Evolutionary conservation across 257 asterid genomes (phyloP).

Genomic region (Lycium ferocissimum): DNA sequence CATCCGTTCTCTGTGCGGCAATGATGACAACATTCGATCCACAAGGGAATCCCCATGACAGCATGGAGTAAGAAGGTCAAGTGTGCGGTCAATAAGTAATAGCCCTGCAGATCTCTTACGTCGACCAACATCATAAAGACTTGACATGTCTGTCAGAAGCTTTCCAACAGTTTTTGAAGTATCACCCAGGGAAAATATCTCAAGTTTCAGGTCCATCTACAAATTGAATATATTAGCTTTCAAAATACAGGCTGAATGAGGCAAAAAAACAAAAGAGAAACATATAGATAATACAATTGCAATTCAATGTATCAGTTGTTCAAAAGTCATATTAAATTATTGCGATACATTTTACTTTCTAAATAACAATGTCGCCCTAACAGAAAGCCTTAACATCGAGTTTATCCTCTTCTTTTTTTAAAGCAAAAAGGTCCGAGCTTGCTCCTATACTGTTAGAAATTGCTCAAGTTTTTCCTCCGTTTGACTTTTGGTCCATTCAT

Average conservation of each 20-base stretch:
- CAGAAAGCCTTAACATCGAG: background rate
- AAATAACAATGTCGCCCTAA: background rate
- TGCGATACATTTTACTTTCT: conserved; percentile 1
- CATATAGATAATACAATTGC: background rate
- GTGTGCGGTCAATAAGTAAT: conserved; percentile 88
- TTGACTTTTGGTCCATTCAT: conserved; percentile 2
- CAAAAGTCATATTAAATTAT: conserved; percentile 26
- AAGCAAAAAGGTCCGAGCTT: background rate
- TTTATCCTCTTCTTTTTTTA: background rate
- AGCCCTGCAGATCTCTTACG: conserved; percentile 94
- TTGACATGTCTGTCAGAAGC: conserved; percentile 29
- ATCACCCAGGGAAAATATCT: conserved; percentile 96
- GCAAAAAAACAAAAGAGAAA: background rate
- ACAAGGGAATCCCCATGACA: conserved; percentile 97
- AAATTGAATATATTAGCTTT: conserved; percentile 36
- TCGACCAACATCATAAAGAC: conserved; percentile 86
- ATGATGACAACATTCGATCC: conserved; percentile 81
- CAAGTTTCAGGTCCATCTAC: conserved; percentile 99
- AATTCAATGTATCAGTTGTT: background rate
- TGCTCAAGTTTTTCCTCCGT: background rate
- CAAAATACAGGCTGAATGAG: conserved; percentile 2
- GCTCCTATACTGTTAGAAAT: background rate
- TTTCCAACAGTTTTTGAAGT: conserved; percentile 88
- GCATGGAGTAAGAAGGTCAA: conserved; percentile 98
- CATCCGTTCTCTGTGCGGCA: conserved; percentile 70